Evolutionary conservation across 169 alveolate genomes (phyloP), one percentile per base, ranked within the genome.

Genomic region (Fabrea salina): DNA sequence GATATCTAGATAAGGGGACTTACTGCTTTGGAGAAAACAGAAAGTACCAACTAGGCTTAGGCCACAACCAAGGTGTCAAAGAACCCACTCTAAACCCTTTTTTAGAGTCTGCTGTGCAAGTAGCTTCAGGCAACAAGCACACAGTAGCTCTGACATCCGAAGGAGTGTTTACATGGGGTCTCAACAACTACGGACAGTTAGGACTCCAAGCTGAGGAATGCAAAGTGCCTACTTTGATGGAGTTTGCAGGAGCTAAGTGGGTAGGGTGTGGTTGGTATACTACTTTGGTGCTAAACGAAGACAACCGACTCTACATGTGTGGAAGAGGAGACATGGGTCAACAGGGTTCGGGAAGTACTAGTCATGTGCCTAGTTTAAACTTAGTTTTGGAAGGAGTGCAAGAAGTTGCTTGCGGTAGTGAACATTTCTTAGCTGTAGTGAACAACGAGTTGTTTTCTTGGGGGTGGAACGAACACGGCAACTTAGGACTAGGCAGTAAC

Each of bases 401-500:
- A 33, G 51, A 43, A 33, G 50, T 80, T 0, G 27, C 22, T n/a
- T 80, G 82, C 7, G 86, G 82, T 13, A 68, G 77, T 39, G 86
- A 80, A 27, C 33, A 57, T 35, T 58, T 53, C 25, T 37, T 80
- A 30, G n/a, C 77, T 11, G 25, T 59, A 16, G 35, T 33, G 33
- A 22, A 49, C 6, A 71, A 39, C 0, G 22, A 35, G 16, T 50
- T 87, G 0, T 83, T 44, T 64, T 59, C 80, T 0, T 83, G 89
- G 83, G 93, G 93, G 32, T 87, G 93, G 90, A 87, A 87, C 71
- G 93, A 87, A 37, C 93, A 87, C 56, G 93, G 93, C 7, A 87
- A 87, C 80, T 75, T 87, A 47, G 86, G 86, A 5, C 32, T 56
- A 7, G 88, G 88, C n/a, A n/a, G n/a, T n/a, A n/a, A n/a, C n/a